Evolutionary conservation across 352 stramenopile species (phyloP).

Genomic region (Globisporangium emineosum): DNA sequence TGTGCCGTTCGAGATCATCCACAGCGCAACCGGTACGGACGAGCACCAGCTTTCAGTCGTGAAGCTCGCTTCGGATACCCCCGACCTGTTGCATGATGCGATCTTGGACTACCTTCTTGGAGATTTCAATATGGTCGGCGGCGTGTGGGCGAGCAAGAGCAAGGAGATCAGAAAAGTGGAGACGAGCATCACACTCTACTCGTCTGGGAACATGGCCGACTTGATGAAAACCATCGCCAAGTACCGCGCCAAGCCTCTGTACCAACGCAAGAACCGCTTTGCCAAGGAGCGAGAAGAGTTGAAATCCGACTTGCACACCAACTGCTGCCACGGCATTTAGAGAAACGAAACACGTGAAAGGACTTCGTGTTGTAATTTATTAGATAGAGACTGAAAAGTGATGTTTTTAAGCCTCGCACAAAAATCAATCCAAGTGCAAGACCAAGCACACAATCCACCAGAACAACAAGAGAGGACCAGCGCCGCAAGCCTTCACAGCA

Average conservation of each 20-base stretch:
- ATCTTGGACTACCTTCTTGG: constrained; percentile 31
- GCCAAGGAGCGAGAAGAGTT: constrained; percentile 4
- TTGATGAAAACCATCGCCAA: constrained; percentile 25
- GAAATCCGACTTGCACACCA: not conserved
- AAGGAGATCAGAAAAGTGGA: constrained; percentile 11
- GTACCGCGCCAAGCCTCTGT: constrained; percentile 17
- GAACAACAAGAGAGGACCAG: no score
- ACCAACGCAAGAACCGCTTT: constrained; percentile 26
- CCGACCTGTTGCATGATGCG: constrained; percentile 16
- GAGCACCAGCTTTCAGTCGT: constrained; percentile 28
- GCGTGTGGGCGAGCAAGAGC: constrained; percentile 20
- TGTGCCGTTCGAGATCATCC: constrained; percentile 30
- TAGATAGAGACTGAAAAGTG: not conserved
- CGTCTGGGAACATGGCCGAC: constrained; percentile 25
- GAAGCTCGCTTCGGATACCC: constrained; percentile 29
- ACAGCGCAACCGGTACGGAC: constrained; percentile 23
- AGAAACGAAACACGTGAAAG: not conserved
- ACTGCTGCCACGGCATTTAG: constrained; percentile 3
- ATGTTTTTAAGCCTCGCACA: no score
- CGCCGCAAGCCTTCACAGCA: no score
- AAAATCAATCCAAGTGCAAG: no score
- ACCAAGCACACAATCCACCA: not conserved
- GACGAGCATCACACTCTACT: constrained; percentile 29
- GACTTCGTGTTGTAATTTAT: constrained; percentile 5
- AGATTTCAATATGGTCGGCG: constrained; percentile 17